Evolutionary conservation across 2,329 filamentous ascomycete species (phyloP).

Genomic region (Aspergillus piperis): DNA sequence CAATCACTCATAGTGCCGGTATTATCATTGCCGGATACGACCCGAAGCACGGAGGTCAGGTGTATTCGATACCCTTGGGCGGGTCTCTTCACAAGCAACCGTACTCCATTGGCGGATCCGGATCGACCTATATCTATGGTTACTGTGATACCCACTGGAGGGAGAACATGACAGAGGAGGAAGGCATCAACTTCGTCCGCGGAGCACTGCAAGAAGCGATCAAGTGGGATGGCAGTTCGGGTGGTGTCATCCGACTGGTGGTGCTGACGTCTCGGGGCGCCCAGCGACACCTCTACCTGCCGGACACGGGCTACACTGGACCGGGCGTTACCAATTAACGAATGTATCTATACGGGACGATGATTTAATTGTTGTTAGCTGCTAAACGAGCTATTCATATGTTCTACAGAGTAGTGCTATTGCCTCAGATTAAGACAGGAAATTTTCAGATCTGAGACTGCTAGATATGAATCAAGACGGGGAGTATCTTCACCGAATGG

Average conservation of each 20-base stretch:
- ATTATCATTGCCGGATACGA: conserved; percentile 99
- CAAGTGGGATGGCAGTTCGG: conserved; percentile 99
- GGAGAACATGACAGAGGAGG: conserved; percentile 89
- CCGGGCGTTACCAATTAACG: conserved; percentile 56
- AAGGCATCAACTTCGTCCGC: conserved; percentile 92
- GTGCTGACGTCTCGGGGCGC: conserved; percentile 89
- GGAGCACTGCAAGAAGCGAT: conserved; percentile 88
- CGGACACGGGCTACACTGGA: conserved; percentile 83
- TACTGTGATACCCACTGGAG: conserved; percentile 97
- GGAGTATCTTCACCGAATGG: not conserved
- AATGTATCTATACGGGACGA: conserved; percentile 17
- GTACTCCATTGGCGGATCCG: conserved; percentile 93
- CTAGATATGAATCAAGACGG: not conserved
- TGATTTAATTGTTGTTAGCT: conserved; percentile 18
- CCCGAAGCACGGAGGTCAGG: conserved; percentile 88
- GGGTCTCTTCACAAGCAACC: conserved; percentile 97
- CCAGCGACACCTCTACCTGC: conserved; percentile 90
- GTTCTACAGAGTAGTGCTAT: not conserved
- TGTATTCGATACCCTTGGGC: conserved; percentile 95
- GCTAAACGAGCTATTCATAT: not conserved
- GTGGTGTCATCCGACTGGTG: conserved; percentile 97
- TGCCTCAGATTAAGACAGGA: no score
- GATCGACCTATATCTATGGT: conserved; percentile 98
- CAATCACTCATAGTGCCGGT: conserved; percentile 65
- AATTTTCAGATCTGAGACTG: not conserved